Evolutionary conservation across 805 yeast genomes (phyloP), one percentile per base, ranked within the genome.

Genomic region (Yarrowia osloensis): DNA sequence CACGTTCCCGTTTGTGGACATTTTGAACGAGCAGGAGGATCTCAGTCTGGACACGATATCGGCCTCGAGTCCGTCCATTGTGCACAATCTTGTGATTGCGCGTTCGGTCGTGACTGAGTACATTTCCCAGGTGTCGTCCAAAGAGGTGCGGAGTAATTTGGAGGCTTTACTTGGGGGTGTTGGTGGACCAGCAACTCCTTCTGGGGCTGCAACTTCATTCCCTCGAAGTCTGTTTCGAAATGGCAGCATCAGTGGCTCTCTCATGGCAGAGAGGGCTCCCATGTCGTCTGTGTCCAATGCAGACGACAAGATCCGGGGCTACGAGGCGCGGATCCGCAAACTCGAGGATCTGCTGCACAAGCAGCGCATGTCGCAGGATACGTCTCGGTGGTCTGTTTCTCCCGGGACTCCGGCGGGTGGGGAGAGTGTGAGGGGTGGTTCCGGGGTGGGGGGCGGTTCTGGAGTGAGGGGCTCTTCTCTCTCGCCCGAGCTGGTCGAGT

Each of bases 271-370:
- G 3, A 24, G 40, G 35, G 57, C 65, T 3, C 42, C 50, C 28
- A 12, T 59, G 8, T 33, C 73, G 62, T 33, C 68, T 50, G 61
- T 29, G 17, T 31, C 67, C 40, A 39, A 28, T 13, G 61, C 67
- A 69, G 72, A 77, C 3, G 85, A 81, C 49, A 72, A 83, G 13
- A 78, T 88, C 12, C 81, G 81, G 70, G 90, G 90, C 0, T 88
- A 91, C 70, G 88, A 88, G 74, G 76, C 84, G 12, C 79, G 97
- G 65, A 90, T 94, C 46, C 85, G 85, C 69, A 89, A 89, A 71
- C 81, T 94, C 65, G 97, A 92, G 71, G 88, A 85, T 66, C 76
- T 91, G 42, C 77, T 92, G 17, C 95, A 91, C 74, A 91, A 89
- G 69, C 88, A 86, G 66, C 90, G 85, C 49, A n/a, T 68, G 54